phyloP scores from a whole-genome alignment of 371 early-diverging fungal species.

The Dichotomocladium elegans region DNA sequence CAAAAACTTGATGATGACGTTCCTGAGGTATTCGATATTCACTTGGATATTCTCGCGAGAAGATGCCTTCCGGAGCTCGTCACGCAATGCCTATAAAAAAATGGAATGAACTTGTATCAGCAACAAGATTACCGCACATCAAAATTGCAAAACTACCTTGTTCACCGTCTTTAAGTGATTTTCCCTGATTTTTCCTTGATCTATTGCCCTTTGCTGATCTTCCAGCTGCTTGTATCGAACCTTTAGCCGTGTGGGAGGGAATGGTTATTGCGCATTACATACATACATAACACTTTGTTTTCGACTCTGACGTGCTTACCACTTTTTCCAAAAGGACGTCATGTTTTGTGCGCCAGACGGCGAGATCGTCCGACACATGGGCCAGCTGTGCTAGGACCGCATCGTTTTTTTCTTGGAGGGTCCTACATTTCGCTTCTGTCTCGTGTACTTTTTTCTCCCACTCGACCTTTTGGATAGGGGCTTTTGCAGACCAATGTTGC shows the following conservation, averaged over 20 bases:
- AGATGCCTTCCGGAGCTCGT: conserved; percentile 48
- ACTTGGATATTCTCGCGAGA: conserved; percentile 31
- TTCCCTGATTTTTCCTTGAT: conserved; percentile 55
- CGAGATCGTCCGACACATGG: conserved; percentile 1
- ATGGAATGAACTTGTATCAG: background rate
- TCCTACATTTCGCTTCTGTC: conserved; percentile 2
- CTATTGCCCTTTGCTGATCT: conserved; percentile 29
- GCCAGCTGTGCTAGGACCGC: background rate
- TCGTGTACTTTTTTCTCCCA: conserved; percentile 8
- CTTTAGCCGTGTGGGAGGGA: background rate
- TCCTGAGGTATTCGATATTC: conserved; percentile 77
- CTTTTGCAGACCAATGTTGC: conserved; percentile 9
- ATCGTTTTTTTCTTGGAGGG: background rate
- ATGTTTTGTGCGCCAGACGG: conserved; percentile 22
- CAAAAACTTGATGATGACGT: conserved; percentile 78
- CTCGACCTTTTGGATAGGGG: conserved; percentile 8
- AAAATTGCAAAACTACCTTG: conserved; percentile 26
- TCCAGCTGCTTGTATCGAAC: conserved; percentile 1
- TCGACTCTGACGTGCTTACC: too few species aligned
- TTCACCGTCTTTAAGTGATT: conserved; percentile 55
- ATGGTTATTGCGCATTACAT: too few species aligned
- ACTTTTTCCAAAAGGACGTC: conserved; percentile 8
- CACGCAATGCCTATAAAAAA: conserved; percentile 47
- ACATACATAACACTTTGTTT: too few species aligned
- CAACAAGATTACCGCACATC: background rate